Evolutionary conservation across 1,139 yeast genomes (phyloP).

Genomic region (Schizosaccharomyces versatilis): DNA sequence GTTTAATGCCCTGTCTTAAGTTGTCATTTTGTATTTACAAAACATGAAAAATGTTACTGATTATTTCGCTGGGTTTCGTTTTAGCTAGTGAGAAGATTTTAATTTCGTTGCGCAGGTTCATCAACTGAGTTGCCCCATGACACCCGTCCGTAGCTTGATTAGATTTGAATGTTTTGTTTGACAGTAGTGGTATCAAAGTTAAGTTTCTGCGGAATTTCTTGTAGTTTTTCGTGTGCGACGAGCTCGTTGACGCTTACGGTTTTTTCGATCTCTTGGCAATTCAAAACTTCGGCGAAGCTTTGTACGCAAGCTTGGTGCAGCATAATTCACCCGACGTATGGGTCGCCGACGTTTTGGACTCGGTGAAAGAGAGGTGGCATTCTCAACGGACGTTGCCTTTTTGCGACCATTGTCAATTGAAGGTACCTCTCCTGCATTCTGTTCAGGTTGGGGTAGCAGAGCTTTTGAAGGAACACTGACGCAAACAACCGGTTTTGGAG

Average conservation of each 20-base stretch:
- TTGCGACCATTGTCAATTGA: neutral
- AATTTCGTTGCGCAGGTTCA: too few relatives aligned
- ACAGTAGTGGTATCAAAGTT: too few relatives aligned
- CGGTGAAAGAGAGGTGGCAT: neutral
- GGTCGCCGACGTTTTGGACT: constrained; percentile 19
- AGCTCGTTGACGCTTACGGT: neutral
- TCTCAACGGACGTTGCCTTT: neutral
- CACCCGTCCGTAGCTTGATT: too few relatives aligned
- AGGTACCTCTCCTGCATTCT: neutral
- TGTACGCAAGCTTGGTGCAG: constrained; percentile 41
- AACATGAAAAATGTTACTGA: too few relatives aligned
- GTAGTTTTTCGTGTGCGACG: too few relatives aligned
- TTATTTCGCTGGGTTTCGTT: too few relatives aligned
- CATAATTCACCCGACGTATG: constrained; percentile 38
- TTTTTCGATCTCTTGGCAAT: constrained; percentile 5
- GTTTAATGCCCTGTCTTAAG: too few relatives aligned
- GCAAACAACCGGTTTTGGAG: neutral
- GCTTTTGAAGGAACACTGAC: constrained; percentile 1
- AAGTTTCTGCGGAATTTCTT: too few relatives aligned
- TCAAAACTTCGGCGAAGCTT: constrained; percentile 53
- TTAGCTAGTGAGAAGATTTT: too few relatives aligned
- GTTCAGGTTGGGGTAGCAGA: neutral
- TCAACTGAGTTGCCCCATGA: too few relatives aligned
- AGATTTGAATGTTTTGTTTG: too few relatives aligned
- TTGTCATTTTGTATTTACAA: too few relatives aligned